Base-by-base conservation (phyloP, 352 stramenopile species). In the Phytophthora brassicae region DNA sequence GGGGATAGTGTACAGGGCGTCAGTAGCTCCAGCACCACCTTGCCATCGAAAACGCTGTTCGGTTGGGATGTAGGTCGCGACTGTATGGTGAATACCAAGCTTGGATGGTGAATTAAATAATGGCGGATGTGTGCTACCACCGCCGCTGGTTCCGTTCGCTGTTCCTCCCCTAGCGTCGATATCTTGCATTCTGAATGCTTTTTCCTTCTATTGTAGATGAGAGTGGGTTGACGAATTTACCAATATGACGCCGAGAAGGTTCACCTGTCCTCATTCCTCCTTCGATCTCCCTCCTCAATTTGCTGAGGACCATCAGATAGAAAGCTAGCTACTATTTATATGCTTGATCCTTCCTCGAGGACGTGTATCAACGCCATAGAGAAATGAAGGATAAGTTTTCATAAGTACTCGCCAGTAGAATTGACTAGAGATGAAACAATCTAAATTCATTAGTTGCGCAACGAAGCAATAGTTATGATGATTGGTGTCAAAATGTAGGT, bases 41-140 rank as follows among this genome's bases (percentile, higher is more conserved):
- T 94, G 82, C 85, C 85, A 94, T 45, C 78, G 64, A 65, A 92
- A 94, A 7, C 85, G 83, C 22, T 68, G 70, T 54, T 94, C 85
- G 0, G 85, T 89, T 0, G 85, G 68, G 16, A 60, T 84, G 64
- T 75, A 92, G 1, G 85, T 73, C n/a, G 75, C 74, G n/a, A 79
- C 70, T 4, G 85, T 77, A 55, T 88, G 78, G 59, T 92, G 81
- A 17, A 87, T 72, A 24, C 85, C 85, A 55, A 72, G 49, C 65
- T 94, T 94, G 51, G 85, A 89, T 22, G 85, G 74, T 20, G 79
- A 88, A 38, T 89, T 70, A 50, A 92, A 94, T 17, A 94, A 65
- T 60, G 81, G 77, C 19, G 57, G 56, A 47, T 78, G 71, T 2
- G 67, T 41, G 41, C 56, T 68, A 13, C 50, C 60, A 4, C 65